phyloP scores from a whole-genome alignment of 2,329 filamentous ascomycete species.

The Ceratocystis alfenasii region DNA sequence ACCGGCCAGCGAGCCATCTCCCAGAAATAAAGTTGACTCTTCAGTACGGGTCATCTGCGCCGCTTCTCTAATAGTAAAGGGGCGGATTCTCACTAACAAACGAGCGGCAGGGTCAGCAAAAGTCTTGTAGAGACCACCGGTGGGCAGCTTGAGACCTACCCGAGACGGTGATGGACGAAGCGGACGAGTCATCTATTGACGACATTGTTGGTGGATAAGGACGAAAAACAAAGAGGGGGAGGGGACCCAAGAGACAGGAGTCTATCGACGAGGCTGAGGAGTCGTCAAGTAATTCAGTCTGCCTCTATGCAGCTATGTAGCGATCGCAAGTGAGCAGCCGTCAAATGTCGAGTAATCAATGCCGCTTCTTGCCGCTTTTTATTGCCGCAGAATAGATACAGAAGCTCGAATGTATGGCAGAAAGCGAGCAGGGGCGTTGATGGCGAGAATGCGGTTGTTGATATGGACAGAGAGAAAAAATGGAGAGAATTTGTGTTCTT shows the following conservation, averaged over 20 bases:
- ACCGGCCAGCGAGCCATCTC: conserved; percentile 87
- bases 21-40: conserved; percentile 83
- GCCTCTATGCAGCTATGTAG: no score
- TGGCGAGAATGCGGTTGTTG: background rate
- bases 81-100: conserved; percentile 52
- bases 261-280: background rate
- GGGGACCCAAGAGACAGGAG: background rate
- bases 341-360: background rate
- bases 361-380: background rate
- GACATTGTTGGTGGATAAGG: conserved; percentile 17
- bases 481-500: background rate
- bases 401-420: background rate
- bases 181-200: conserved; percentile 32
- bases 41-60: conserved; percentile 74
- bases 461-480: background rate
- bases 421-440: background rate
- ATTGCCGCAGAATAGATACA: background rate
- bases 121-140: background rate
- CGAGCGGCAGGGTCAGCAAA: no score
- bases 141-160: conserved; percentile 32
- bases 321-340: no score
- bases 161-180: conserved; percentile 48
- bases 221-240: background rate
- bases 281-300: background rate
- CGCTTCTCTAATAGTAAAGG: conserved; percentile 79